These are phyloP conservation scores for Solanum pennellii DNA, from an alignment of 257 asterid species.

Conservation along the genomic window DNA sequence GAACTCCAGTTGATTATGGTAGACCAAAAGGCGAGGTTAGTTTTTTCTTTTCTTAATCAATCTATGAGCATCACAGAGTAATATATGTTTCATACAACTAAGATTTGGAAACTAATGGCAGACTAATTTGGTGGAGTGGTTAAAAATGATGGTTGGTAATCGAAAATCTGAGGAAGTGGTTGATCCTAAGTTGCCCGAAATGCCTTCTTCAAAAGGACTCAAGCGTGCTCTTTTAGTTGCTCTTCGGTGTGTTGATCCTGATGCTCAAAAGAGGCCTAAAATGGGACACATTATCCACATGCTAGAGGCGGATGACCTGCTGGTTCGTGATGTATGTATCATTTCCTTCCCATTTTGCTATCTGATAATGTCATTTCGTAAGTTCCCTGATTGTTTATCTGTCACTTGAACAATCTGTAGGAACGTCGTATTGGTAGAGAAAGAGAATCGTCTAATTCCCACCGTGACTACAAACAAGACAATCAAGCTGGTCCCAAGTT, in stretches of 20 bases:
- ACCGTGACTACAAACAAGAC: slow-evolving; percentile 25
- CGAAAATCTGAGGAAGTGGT: slow-evolving; percentile 87
- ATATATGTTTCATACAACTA: background rate
- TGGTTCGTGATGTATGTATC: slow-evolving; percentile 52
- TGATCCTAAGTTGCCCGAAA: slow-evolving; percentile 74
- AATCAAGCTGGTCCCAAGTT: slow-evolving; percentile 17
- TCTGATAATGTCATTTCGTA: background rate
- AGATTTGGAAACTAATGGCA: slow-evolving; percentile 17
- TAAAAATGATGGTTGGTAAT: slow-evolving; percentile 76
- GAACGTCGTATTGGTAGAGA: slow-evolving; percentile 37
- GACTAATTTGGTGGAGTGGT: slow-evolving; percentile 90
- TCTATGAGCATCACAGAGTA: background rate
- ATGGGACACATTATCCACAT: slow-evolving; percentile 89
- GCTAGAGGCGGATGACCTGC: slow-evolving; percentile 83
- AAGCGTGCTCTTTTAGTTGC: slow-evolving; percentile 86
- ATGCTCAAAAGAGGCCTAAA: slow-evolving; percentile 89
- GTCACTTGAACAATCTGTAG: slow-evolving; percentile 19
- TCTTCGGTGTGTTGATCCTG: slow-evolving; percentile 94
- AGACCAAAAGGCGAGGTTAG: slow-evolving; percentile 80
- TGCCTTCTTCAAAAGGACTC: slow-evolving; percentile 66
- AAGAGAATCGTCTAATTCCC: slow-evolving; percentile 30
- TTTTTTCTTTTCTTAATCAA: background rate
- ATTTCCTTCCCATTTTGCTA: background rate
- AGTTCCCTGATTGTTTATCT: background rate
- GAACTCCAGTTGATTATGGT: slow-evolving; percentile 80